Conservation (phyloP, 768 basidiomycete species). For the Lactifluus pinguis region DNA sequence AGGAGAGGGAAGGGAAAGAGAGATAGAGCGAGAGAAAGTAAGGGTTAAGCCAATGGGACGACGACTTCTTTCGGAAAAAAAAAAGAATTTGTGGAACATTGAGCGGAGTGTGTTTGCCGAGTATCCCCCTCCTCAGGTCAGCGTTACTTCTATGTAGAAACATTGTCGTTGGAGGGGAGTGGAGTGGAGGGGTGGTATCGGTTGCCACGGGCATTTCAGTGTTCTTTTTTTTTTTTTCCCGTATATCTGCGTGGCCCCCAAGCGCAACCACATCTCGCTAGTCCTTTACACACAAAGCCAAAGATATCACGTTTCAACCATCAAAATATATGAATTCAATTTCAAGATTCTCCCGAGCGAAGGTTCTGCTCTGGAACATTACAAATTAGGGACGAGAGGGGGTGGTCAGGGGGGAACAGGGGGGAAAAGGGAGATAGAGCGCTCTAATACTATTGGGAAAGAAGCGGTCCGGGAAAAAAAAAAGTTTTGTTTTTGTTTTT, state of each 20-base stretch:
- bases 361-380: constrained; percentile 5
- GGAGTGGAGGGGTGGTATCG: not conserved
- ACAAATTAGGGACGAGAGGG: not conserved
- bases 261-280: not conserved
- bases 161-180: no score
- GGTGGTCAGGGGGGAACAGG: not conserved
- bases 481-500: not conserved
- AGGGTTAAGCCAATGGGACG: no score
- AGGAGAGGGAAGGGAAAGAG: no score
- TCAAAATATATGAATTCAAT: not conserved
- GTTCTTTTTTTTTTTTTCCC: not conserved
- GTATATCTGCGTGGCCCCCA: not conserved
- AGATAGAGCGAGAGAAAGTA: no score
- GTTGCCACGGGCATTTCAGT: constrained; percentile 1
- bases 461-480: not conserved
- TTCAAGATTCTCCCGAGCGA: not conserved
- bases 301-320: not conserved
- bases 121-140: no score
- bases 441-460: not conserved
- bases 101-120: no score
- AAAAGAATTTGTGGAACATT: no score
- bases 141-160: no score
- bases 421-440: constrained; percentile 5
- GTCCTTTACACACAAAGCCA: not conserved
- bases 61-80: no score